Percentiles rank a stretch among this genome's conserved stretches.
Evolutionary conservation across 148 eudicot species (phyloP).

Genomic region (Vaccinium darrowii): DNA sequence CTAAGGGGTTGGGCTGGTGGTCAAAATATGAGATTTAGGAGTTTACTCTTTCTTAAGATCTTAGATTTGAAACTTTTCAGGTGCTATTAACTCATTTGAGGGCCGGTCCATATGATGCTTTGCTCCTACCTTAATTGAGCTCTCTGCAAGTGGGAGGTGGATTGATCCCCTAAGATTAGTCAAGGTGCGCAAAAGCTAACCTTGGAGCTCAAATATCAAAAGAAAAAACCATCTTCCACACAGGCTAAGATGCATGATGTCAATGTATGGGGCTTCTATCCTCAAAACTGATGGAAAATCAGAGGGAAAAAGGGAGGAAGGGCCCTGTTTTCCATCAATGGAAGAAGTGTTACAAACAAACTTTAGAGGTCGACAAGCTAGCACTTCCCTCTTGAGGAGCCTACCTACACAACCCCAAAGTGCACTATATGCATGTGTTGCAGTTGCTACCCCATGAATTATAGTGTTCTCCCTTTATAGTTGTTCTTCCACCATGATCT

Average conservation of each 20-base stretch:
- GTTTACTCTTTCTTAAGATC: too few relatives aligned
- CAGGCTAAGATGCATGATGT: neutral
- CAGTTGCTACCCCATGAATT: neutral
- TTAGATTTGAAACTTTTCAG: too few relatives aligned
- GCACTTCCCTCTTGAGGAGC: neutral
- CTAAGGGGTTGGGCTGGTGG: too few relatives aligned
- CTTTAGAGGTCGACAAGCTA: neutral
- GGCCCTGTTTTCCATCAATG: neutral
- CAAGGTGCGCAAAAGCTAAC: too few relatives aligned
- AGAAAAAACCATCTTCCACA: neutral
- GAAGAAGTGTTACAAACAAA: neutral
- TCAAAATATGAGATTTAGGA: too few relatives aligned
- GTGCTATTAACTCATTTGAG: too few relatives aligned
- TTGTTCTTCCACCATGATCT: conserved; percentile 10
- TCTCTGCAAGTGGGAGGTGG: too few relatives aligned
- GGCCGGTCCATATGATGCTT: too few relatives aligned
- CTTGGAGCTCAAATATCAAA: too few relatives aligned
- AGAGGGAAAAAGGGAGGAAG: neutral
- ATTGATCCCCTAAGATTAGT: too few relatives aligned
- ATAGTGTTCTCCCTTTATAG: neutral
- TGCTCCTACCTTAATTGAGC: too few relatives aligned
- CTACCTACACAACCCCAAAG: conserved; percentile 2
- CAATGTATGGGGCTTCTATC: neutral
- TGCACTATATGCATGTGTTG: neutral
- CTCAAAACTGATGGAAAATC: neutral